Base-by-base conservation (phyloP, 345 rosid genomes). In the Eucalyptus polyanthemos region DNA sequence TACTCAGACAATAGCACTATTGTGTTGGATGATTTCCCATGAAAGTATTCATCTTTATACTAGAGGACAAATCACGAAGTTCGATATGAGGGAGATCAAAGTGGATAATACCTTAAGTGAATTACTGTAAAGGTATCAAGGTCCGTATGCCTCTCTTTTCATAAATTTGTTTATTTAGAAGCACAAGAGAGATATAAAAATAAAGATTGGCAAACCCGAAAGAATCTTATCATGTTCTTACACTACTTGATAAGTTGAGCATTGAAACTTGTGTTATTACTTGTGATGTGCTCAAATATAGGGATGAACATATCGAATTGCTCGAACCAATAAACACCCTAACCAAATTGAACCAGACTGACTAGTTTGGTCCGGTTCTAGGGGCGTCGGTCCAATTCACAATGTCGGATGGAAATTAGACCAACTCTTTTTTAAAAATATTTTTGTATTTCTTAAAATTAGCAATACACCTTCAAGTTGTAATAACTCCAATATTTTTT, bases 291-390 rank as follows among this genome's bases (percentile, higher is more conserved):
- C 5, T 76, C 0, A 76, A 37, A 11, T 5, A 2, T 65, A 76
- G 24, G 11, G 11, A 53, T 3, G 4, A 53, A 4, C 2, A 53
- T 53, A 53, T 53, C 2, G 1, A 1, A 53, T 0, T 4, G 1
- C 24, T 0, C 2, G 0, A 0, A 53, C 2, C 2, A 2, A 0
- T 1, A 53, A 19, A 8, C 58, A 53, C 1, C 58, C 10, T 8
- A 8, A 53, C 0, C 1, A 0, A 53, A 53, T 19, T 0, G 0
- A 0, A 53, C 2, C 10, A 0, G 0, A 53, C 0, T 53, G 0
- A 4, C 10, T 53, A 53, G 10, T 53, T 53, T 8, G 0, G 58
- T 19, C 0, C 11, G 0, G 1, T 53, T 53, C 0, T 53, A 19
- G 24, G 5, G 58, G 5, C 2, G 0, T 53, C 9, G 2, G 0